phyloP scores from a whole-genome alignment of 176 grass and related monocot genomes.

The Poa pratensis region DNA sequence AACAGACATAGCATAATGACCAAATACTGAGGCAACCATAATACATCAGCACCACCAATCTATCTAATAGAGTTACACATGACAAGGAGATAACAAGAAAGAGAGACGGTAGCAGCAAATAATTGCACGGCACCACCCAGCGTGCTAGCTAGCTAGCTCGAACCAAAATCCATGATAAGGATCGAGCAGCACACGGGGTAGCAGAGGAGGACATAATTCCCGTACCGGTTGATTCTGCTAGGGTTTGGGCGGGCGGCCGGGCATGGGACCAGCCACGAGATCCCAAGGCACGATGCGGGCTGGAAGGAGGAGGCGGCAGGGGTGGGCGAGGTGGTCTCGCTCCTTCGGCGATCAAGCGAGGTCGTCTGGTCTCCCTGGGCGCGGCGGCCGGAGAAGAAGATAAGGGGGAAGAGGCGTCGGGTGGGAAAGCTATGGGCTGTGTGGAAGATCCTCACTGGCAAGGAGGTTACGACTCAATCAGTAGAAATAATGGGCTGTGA shows the following conservation, averaged over 20 bases:
- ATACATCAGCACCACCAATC: background rate
- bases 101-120: background rate
- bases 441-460: background rate
- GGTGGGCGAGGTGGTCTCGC: background rate
- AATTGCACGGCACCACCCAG: background rate
- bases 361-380: background rate
- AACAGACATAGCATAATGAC: background rate
- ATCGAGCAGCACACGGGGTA: background rate
- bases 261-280: slow-evolving; percentile 11
- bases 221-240: background rate
- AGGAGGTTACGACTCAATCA: background rate
- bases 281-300: slow-evolving; percentile 21
- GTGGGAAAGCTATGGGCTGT: background rate
- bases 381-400: background rate
- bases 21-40: background rate
- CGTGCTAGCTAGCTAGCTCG: slow-evolving; percentile 12
- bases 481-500: slow-evolving; percentile 1
- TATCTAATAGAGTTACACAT: background rate
- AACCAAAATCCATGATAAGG: background rate
- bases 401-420: background rate
- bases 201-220: background rate
- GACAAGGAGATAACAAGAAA: background rate
- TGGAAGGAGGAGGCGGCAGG: background rate
- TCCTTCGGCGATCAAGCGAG: background rate
- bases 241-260: background rate